These are phyloP conservation scores for Diaporthe ampelina DNA, from an alignment of 2,329 filamentous ascomycete genomes.

Conservation along the genomic window DNA sequence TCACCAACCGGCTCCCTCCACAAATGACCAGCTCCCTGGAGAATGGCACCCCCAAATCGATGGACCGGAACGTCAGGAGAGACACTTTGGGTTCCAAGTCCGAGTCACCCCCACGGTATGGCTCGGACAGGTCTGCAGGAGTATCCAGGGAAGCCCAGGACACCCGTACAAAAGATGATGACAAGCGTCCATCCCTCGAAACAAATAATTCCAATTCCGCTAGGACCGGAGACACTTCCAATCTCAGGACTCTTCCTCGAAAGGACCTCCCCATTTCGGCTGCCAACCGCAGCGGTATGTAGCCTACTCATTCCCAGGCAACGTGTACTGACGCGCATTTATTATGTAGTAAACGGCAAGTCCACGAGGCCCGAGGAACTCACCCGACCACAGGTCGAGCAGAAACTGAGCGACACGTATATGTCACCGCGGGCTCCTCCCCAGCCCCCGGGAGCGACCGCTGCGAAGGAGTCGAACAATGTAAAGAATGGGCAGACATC, in stretches of 20 bases:
- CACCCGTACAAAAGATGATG: slow-evolving; percentile 68
- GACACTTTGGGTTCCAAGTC: slow-evolving; percentile 50
- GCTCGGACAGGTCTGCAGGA: slow-evolving; percentile 52
- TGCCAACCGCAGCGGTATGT: slow-evolving; percentile 60
- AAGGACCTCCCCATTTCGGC: slow-evolving; percentile 71
- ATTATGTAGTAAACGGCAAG: slow-evolving; percentile 54
- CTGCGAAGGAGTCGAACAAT: slow-evolving; percentile 51
- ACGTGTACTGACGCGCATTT: slow-evolving; percentile 39
- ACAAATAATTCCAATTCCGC: slow-evolving; percentile 57
- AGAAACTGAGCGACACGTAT: slow-evolving; percentile 66
- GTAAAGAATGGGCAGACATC: slow-evolving; percentile 53
- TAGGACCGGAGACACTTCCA: slow-evolving; percentile 53
- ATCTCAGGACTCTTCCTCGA: slow-evolving; percentile 68
- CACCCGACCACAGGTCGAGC: slow-evolving; percentile 52
- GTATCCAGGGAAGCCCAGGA: slow-evolving; percentile 72
- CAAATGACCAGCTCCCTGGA: slow-evolving; percentile 58
- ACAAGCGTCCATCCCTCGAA: slow-evolving; percentile 59
- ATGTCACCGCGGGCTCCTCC: slow-evolving; percentile 71
- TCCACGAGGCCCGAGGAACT: slow-evolving; percentile 46
- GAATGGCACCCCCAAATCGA: slow-evolving; percentile 52
- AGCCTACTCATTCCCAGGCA: slow-evolving; percentile 31
- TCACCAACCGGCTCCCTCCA: slow-evolving; percentile 59
- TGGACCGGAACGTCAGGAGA: slow-evolving; percentile 54
- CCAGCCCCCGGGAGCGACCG: slow-evolving; percentile 57
- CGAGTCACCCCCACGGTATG: slow-evolving; percentile 53